Base-by-base conservation (phyloP, 2,329 filamentous ascomycete species). In the Thelonectria rubi region DNA sequence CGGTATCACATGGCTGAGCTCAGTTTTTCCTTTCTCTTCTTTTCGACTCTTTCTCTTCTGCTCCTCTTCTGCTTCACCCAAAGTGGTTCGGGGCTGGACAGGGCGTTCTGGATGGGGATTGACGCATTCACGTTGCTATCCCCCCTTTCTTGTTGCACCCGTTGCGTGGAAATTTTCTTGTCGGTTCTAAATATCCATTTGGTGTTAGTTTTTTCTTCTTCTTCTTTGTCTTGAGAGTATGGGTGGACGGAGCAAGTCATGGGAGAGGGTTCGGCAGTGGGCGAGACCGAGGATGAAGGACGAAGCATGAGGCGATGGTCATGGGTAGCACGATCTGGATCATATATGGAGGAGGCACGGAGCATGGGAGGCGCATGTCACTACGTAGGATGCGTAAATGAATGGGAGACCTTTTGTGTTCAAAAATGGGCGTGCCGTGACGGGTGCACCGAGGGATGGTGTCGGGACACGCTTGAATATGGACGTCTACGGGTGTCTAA, bases 1-100 rank as follows among this genome's bases (percentile, higher is more conserved):
- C 64, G 69, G 69, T 64, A 68, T 70, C 55, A 68, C 63, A 68
- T 60, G 65, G 62, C 66, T 69, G 62, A 69, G 63, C 69, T 66
- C 58, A 64, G 56, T 68, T 53, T 52, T 66, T 64, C 62, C 53
- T 46, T 70, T 64, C 53, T 48, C 57, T 39, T 18, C 18, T 45
- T 34, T 18, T 24, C n/a, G 14, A 21, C 21, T 42, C 39, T 11
- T 55, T 47, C 42, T 56, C 59, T 66, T 58, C 24, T 54, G n/a
- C 54, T 60, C 58, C 49, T 57, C 49, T 69, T 54, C 53, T 64
- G 65, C 60, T 59, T 69, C 67, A 56, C 42, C 51, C 59, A 64
- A 58, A 62, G 69, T 61, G 59, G 37, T 34, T 54, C 39, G 55
- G 62, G 65, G 59, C 52, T 65, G 55, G 54, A 55, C 59, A 61